Percentiles rank a stretch among this genome's conserved stretches.
Conservation (phyloP, 306 rosid genomes). For the apple (Malus domestica) region DNA sequence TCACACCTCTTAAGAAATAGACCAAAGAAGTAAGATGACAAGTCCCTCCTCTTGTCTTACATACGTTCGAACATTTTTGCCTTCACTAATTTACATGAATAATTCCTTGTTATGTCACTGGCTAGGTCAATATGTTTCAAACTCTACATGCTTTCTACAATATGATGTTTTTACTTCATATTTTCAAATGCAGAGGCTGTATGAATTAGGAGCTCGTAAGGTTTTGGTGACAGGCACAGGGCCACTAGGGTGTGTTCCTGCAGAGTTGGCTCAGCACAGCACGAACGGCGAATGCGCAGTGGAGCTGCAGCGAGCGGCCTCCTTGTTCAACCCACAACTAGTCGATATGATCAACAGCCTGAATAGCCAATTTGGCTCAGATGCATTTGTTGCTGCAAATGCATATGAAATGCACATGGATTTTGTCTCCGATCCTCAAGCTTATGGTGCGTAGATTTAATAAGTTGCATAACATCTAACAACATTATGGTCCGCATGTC, state of each 20-base stretch:
- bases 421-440: constrained; percentile 46
- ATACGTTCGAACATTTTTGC: too few relatives aligned
- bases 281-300: constrained; percentile 42
- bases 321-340: constrained; percentile 62
- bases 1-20: too few relatives aligned
- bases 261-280: constrained; percentile 54
- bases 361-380: constrained; percentile 38
- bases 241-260: constrained; percentile 73
- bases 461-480: background rate
- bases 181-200: constrained; percentile 40
- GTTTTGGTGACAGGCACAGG: constrained; percentile 71
- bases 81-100: background rate
- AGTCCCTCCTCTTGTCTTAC: fast-evolving
- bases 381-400: constrained; percentile 53
- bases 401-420: constrained; percentile 55
- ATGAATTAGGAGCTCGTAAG: constrained; percentile 53
- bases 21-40: too few relatives aligned
- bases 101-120: background rate
- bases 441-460: constrained; percentile 35
- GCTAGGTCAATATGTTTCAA: background rate
- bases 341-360: constrained; percentile 28
- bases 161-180: background rate
- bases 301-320: constrained; percentile 60
- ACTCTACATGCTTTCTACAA: background rate
- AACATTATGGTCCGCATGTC: background rate